Conservation (phyloP, 331 rosid genomes). For the Acacia concinna region DNA sequence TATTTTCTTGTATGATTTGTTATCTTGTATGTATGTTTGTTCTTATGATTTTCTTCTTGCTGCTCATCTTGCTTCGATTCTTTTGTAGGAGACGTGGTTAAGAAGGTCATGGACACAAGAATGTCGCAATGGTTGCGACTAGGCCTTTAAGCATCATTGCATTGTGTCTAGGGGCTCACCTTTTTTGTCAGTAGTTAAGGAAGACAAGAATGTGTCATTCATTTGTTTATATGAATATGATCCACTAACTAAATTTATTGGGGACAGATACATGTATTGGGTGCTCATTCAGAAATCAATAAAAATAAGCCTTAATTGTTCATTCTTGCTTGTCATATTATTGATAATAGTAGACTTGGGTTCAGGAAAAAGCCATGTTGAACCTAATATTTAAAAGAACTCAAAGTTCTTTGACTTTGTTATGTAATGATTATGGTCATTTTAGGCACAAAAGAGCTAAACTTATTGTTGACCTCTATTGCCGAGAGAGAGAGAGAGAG, state of each 20-base stretch:
- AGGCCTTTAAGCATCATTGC: slow-evolving; percentile 58
- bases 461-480: background rate
- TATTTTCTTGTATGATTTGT: no score
- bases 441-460: background rate
- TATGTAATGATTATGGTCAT: background rate
- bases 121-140: slow-evolving; percentile 70
- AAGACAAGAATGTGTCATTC: slow-evolving; percentile 35
- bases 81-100: slow-evolving; percentile 71
- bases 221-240: slow-evolving; percentile 57
- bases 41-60: no score
- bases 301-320: background rate
- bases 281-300: slow-evolving; percentile 5
- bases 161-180: slow-evolving; percentile 37
- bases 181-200: slow-evolving; percentile 51
- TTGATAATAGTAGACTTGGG: background rate
- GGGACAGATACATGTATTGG: slow-evolving; percentile 19
- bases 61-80: slow-evolving; percentile 89
- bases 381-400: background rate
- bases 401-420: background rate
- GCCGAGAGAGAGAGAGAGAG: no score
- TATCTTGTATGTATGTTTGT: no score
- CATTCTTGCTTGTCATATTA: background rate
- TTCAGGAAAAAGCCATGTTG: background rate
- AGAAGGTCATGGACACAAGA: slow-evolving; percentile 66
- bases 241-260: slow-evolving; percentile 44